Base-by-base conservation (phyloP, 768 basidiomycete species). In the Leccinellum rugosiceps region DNA sequence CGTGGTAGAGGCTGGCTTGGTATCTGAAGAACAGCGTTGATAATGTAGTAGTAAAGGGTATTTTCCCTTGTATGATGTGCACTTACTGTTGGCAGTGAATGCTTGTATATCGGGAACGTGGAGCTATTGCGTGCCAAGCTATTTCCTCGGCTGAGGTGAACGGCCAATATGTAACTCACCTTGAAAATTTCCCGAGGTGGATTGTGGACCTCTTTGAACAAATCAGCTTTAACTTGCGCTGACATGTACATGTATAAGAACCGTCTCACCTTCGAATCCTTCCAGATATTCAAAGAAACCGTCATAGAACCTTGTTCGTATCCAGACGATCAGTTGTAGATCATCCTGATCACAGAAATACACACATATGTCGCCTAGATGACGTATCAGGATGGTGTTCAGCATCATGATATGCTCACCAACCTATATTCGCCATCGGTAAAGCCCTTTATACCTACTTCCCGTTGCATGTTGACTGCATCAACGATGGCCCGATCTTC, bases 361-460 rank as follows among this genome's bases (percentile, higher is more conserved):
- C 61, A 30, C 17, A 69, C 68, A 68, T 70, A 49, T 68, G 68
- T 26, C 68, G 66, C 50, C 68, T 69, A 35, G 6, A 43, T 0
- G 3, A 2, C n/a, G 30, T n/a, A 44, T 68, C 35, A 68, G 43
- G 5, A 43, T 25, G 38, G 0, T 4, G 14, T 41, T 31, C n/a
- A 2, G 25, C 15, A 6, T 9, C 31, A 4, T 4, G 25, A 63
- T 55, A 66, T 62, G 53, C 58, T 65, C 63, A 72, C 74, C 1
- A 14, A 62, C 68, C 66, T 66, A 48, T 68, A 70, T 65, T 79
- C 78, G 26, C 78, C 78, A 59, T 78, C 77, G 2, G 78, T 77
- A 41, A 78, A 65, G 19, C 69, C 1, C 25, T 25, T 25, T 25
- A 25, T 25, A 25, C 25, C 25, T 2, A 25, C 25, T 25, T 25